Base-by-base conservation (phyloP, 176 grass and related monocot genomes). In the Cenchrus purpureus region DNA sequence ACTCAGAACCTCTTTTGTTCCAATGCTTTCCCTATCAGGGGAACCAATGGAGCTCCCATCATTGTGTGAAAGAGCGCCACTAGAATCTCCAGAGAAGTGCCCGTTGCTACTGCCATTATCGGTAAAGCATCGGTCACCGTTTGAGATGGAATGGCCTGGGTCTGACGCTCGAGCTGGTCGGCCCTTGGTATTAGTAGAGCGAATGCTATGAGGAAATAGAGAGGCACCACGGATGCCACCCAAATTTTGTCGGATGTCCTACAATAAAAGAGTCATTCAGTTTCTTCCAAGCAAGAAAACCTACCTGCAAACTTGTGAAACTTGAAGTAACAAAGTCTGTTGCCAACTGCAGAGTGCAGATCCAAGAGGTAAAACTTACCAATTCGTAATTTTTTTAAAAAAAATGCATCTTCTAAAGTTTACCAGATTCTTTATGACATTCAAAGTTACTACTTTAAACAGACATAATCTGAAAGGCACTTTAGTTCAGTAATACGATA, bases 201-300 rank as follows among this genome's bases (percentile, higher is more conserved):
- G 92, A 69, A 99, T 99, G 76, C 97, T 99, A 61, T 91, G 97
- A 25, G 97, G 97, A 86, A 97, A 97, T 17, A 97, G 64, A 70
- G 94, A 99, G 73, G 94, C 69, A 15, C 94, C 82, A 3, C 87
- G 88, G 65, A 99, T 99, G 22, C 86, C 90, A 65, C 94, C 97
- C 52, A 99, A 71, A 70, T 91, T 97, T 80, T 99, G 94, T 50
- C 91, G 90, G 69, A 99, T 99, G 77, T 99, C 97, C 97, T 99
- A 68, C 68, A 50, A 84, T 50, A 77, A 10, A 78, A 46, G 2
- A 65, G 14, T 8, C 44, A 42, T 52, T 85, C 48, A 87, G 85
- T 34, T 86, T 76, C 77, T 68, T 64, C 16, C 14, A 32, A 54
- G 11, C 15, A 54, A 74, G 46, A 60, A 42, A 44, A 40, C 8